Conservation (phyloP, 1,139 yeast genomes). For the Hyphopichia buzzinii region DNA sequence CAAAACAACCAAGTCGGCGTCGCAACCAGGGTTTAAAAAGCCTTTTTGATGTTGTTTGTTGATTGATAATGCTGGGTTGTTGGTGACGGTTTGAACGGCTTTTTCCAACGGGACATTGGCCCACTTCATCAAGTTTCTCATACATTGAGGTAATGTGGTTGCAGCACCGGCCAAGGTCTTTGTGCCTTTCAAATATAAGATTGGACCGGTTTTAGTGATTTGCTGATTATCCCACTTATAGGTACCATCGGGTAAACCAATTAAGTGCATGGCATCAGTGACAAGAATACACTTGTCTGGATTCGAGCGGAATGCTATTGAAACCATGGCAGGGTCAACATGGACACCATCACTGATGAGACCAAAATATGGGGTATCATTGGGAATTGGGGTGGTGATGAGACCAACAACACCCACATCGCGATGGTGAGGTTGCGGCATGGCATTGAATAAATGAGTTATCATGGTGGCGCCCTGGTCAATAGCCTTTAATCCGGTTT, state of each 20-base stretch:
- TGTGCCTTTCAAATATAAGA: constrained; percentile 52
- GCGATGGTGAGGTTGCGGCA: constrained; percentile 67
- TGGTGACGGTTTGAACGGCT: constrained; percentile 58
- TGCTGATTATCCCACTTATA: constrained; percentile 50
- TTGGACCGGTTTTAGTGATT: constrained; percentile 50
- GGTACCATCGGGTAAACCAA: constrained; percentile 51
- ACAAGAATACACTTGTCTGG: constrained; percentile 58
- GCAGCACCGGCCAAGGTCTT: constrained; percentile 65
- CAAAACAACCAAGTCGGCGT: constrained; percentile 57
- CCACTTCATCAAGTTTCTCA: constrained; percentile 56
- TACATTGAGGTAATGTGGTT: constrained; percentile 53
- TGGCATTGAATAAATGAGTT: constrained; percentile 65
- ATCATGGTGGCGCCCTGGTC: constrained; percentile 57
- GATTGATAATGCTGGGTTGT: constrained; percentile 53
- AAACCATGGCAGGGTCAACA: constrained; percentile 57
- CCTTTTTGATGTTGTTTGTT: constrained; percentile 49
- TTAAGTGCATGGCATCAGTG: constrained; percentile 61
- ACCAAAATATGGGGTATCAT: constrained; percentile 51
- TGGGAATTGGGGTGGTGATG: constrained; percentile 38
- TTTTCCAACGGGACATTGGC: constrained; percentile 48
- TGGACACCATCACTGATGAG: constrained; percentile 63
- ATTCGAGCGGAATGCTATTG: constrained; percentile 51
- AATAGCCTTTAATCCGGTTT: constrained; percentile 50
- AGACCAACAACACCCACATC: constrained; percentile 61
- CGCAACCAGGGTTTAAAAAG: constrained; percentile 52